These are phyloP conservation scores for Chiua sp. DNA, from an alignment of 1,284 basidiomycete species.

Conservation along the genomic window DNA sequence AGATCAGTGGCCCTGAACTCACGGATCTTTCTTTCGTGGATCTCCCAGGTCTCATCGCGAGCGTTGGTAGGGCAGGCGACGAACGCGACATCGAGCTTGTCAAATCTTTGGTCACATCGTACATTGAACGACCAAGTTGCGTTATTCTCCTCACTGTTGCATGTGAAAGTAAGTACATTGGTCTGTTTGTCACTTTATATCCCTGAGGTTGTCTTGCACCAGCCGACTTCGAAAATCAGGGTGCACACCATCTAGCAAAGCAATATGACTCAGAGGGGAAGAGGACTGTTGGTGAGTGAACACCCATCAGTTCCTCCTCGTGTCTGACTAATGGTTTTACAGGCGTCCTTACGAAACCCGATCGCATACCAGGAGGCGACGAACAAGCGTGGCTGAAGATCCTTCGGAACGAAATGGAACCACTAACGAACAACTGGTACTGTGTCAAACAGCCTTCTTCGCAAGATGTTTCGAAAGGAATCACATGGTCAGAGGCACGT, in stretches of 20 bases:
- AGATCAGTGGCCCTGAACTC: constrained; percentile 71
- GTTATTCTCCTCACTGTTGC: constrained; percentile 74
- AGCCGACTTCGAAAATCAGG: constrained; percentile 82
- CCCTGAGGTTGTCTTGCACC: background rate
- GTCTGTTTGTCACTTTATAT: background rate
- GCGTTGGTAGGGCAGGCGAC: constrained; percentile 55
- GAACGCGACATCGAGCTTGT: constrained; percentile 65
- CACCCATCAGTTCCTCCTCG: background rate
- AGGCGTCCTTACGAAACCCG: constrained; percentile 87
- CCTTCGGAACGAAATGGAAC: constrained; percentile 60
- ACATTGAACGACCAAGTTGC: constrained; percentile 67
- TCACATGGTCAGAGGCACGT: constrained; percentile 66
- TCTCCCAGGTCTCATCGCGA: constrained; percentile 65
- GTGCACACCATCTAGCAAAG: constrained; percentile 63
- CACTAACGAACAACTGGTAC: constrained; percentile 70
- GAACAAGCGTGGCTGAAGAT: constrained; percentile 64
- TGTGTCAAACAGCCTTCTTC: constrained; percentile 76
- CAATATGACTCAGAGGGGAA: constrained; percentile 60
- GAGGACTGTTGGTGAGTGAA: constrained; percentile 67
- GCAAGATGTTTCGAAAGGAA: constrained; percentile 54
- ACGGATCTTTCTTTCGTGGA: constrained; percentile 71
- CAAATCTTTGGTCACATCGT: constrained; percentile 58
- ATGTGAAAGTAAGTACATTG: constrained; percentile 69
- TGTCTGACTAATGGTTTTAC: background rate
- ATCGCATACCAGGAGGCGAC: constrained; percentile 69